phyloP scores from a whole-genome alignment of 2,329 filamentous ascomycete genomes.

The Hirsutella thompsonii region DNA sequence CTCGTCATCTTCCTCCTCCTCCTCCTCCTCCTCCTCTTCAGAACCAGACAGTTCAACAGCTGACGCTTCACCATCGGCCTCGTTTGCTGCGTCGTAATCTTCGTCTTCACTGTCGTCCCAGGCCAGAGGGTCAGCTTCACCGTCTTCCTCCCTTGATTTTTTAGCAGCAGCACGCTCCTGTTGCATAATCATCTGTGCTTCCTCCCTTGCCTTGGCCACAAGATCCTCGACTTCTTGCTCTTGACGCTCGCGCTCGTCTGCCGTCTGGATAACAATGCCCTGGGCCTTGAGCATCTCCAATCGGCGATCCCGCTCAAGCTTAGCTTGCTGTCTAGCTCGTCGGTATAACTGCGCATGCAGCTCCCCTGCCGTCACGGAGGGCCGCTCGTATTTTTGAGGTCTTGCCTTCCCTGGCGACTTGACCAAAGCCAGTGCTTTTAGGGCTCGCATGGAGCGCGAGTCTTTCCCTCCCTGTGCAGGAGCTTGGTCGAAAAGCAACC shows the following conservation, averaged over 20 bases:
- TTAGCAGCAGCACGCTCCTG: slow-evolving; percentile 64
- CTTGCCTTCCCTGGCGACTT: slow-evolving; percentile 45
- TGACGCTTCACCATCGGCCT: slow-evolving; percentile 23
- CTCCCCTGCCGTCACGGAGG: slow-evolving; percentile 54
- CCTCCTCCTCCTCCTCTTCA: slow-evolving; percentile 24
- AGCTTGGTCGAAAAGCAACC: slow-evolving; percentile 57
- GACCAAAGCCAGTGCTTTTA: slow-evolving; percentile 65
- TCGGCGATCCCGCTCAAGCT: slow-evolving; percentile 61
- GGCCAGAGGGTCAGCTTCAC: slow-evolving; percentile 34
- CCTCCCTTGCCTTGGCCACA: slow-evolving; percentile 68
- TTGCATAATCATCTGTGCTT: slow-evolving; percentile 62
- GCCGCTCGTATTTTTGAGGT: slow-evolving; percentile 28
- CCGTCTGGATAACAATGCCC: slow-evolving; percentile 70
- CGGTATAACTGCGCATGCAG: slow-evolving; percentile 56
- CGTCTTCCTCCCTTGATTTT: slow-evolving; percentile 39
- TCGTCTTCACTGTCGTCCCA: slow-evolving; percentile 47
- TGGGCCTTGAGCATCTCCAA: slow-evolving; percentile 66
- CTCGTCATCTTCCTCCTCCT: slow-evolving; percentile 17
- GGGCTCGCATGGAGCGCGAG: slow-evolving; percentile 47
- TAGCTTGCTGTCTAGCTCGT: slow-evolving; percentile 69
- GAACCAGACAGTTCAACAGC: slow-evolving; percentile 31
- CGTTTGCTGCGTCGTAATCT: slow-evolving; percentile 27
- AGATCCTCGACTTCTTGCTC: slow-evolving; percentile 78
- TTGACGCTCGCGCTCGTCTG: slow-evolving; percentile 74
- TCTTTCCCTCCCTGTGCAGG: slow-evolving; percentile 52